Percentiles rank a stretch among this genome's conserved stretches.
phyloP scores from a whole-genome alignment of 2,329 filamentous ascomycete species.

The Pseudocercospora fuligena region DNA sequence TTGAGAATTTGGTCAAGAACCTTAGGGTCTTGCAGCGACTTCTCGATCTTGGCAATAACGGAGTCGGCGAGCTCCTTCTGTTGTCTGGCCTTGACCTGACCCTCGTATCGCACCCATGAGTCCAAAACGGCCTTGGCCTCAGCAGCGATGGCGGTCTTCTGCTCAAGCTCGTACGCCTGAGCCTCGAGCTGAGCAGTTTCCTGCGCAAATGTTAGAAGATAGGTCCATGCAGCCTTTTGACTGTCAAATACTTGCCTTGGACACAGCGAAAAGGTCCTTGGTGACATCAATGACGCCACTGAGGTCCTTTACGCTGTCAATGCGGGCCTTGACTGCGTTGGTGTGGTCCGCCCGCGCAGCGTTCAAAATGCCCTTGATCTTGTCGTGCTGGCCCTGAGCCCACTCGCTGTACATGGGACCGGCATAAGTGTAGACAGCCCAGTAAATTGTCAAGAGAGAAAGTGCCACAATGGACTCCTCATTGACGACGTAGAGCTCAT shows the following conservation, averaged over 20 bases:
- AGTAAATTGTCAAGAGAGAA: slow-evolving; percentile 92
- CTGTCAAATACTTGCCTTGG: slow-evolving; percentile 70
- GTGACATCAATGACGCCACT: slow-evolving; percentile 92
- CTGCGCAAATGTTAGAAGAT: slow-evolving; percentile 52
- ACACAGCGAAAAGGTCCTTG: slow-evolving; percentile 95
- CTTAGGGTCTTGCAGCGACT: slow-evolving; percentile 98
- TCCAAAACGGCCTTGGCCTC: slow-evolving; percentile 97
- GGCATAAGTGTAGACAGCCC: slow-evolving; percentile 87
- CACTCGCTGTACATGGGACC: slow-evolving; percentile 91
- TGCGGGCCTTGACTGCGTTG: slow-evolving; percentile 90
- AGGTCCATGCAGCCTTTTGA: not conserved
- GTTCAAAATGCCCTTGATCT: slow-evolving; percentile 95
- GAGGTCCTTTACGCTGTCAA: slow-evolving; percentile 93
- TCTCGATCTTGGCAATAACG: slow-evolving; percentile 96
- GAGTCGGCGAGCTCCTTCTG: slow-evolving; percentile 92
- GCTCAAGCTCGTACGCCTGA: slow-evolving; percentile 95
- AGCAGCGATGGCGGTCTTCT: slow-evolving; percentile 85
- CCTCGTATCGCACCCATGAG: slow-evolving; percentile 98
- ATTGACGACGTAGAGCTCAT: slow-evolving; percentile 99
- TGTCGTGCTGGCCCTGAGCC: slow-evolving; percentile 85
- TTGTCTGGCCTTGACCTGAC: slow-evolving; percentile 98
- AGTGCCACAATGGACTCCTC: slow-evolving; percentile 96
- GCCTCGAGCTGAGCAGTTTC: slow-evolving; percentile 97
- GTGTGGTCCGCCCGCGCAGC: slow-evolving; percentile 93
- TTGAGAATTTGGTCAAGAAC: slow-evolving; percentile 95